Base-by-base conservation (phyloP, 192 early-diverging fungal species). In the Backusella circina region DNA sequence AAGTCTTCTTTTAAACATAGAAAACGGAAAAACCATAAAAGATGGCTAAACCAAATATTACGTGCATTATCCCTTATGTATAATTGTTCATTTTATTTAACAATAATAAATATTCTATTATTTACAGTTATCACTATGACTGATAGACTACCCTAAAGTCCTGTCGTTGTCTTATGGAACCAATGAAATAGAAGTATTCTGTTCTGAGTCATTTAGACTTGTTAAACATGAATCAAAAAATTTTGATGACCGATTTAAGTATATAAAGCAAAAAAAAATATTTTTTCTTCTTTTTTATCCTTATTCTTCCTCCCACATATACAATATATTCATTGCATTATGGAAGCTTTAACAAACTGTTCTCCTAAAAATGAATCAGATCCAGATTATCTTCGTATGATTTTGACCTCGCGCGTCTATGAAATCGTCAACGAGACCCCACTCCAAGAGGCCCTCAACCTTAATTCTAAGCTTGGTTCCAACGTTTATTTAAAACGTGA, bases 321-420 rank as follows among this genome's bases (percentile, higher is more conserved):
- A 70, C 15, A 70, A 18, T 37, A 28, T 30, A 23, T 54, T 54
- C n/a, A 28, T 61, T 57, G 13, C 21, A 44, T 30, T 30, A 69
- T 69, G 67, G 38, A 39, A 28, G 4, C 9, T 38, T 21, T 28
- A 33, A 37, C 21, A 65, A 33, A 26, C 1, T 3, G 5, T 72
- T n/a, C 50, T 38, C 23, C 18, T 18, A 38, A 16, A 6, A 57
- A 50, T 2, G n/a, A n/a, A 21, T 31, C 32, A 33, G 15, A 79
- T 10, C 92, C 93, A 4, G 98, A 99, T 84, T 99, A 99, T 84
- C 82, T 99, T 67, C 89, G 93, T 37, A 76, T 99, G 79, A 97
- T 98, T 75, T 90, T 99, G 70, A 98, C 93, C 15, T 95, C 97
- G 0, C 91, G 90, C 30, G 97, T 98, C 23, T 99, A 99, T 82